Conservation (phyloP, 225 moss, liverwort and hornwort species). For the Physcomitrium patens region DNA sequence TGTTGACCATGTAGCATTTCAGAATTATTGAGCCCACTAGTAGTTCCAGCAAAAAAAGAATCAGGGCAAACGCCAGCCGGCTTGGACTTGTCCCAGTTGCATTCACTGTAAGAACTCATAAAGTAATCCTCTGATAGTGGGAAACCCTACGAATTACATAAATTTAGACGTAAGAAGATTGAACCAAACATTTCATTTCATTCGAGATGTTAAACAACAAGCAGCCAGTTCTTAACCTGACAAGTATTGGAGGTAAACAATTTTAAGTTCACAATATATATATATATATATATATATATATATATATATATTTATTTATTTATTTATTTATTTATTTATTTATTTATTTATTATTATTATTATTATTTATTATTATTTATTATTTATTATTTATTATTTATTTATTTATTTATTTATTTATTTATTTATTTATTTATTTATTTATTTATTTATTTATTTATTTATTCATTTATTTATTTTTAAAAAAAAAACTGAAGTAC, state of each 20-base stretch:
- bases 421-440: no score
- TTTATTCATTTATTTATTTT: no score
- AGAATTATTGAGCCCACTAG: slow-evolving; percentile 57
- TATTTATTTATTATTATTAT: no score
- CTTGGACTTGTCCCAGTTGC: slow-evolving; percentile 87
- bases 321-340: no score
- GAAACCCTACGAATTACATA: slow-evolving; percentile 45
- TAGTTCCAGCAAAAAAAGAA: slow-evolving; percentile 68
- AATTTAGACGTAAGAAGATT: slow-evolving; percentile 17
- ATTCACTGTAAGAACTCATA: slow-evolving; percentile 77
- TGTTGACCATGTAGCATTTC: slow-evolving; percentile 84
- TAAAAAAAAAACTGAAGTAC: not conserved
- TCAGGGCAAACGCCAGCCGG: slow-evolving; percentile 96
- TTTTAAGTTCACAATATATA: not conserved
- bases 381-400: no score
- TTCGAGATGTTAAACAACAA: not conserved
- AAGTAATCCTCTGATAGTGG: slow-evolving; percentile 93
- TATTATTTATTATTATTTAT: no score
- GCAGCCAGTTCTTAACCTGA: slow-evolving; percentile 6
- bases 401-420: no score
- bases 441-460: no score
- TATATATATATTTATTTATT: not conserved
- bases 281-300: not conserved
- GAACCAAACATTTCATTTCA: slow-evolving; percentile 21
- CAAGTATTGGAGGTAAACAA: slow-evolving; percentile 16